phyloP scores from a whole-genome alignment of 208 protist species.

The Acanthamoeba sp. region DNA sequence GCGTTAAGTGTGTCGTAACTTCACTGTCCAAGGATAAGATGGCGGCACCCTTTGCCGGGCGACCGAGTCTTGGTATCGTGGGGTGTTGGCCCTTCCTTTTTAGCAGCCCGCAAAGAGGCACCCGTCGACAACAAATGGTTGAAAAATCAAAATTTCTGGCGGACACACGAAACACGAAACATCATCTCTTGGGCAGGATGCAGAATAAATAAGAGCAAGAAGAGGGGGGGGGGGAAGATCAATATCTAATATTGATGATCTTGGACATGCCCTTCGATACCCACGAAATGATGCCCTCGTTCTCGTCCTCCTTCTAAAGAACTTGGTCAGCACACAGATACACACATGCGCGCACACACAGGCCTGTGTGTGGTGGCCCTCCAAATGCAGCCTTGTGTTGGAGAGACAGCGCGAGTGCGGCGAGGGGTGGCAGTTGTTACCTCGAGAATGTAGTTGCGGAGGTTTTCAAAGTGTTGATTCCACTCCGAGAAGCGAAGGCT shows the following conservation, averaged over 20 bases:
- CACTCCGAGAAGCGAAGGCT: neutral
- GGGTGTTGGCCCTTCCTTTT: too few species aligned
- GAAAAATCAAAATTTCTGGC: too few species aligned
- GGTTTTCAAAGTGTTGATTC: neutral
- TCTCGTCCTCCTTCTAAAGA: slow-evolving; percentile 13
- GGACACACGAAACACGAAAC: too few species aligned
- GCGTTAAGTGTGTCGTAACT: too few species aligned
- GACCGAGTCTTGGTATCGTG: too few species aligned
- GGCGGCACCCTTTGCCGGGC: too few species aligned
- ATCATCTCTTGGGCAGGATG: too few species aligned
- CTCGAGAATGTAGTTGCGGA: neutral
- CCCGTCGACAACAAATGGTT: too few species aligned
- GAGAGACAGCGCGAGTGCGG: too few species aligned
- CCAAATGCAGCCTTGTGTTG: too few species aligned
- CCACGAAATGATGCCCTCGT: slow-evolving; percentile 8
- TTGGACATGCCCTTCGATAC: neutral
- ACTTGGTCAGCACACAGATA: neutral
- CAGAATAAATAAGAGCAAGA: neutral
- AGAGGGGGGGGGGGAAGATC: neutral
- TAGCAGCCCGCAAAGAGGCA: too few species aligned
- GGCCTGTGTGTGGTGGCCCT: neutral
- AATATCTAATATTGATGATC: slow-evolving; percentile 23
- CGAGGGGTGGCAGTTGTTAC: neutral
- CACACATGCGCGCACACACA: neutral
- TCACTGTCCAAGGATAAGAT: too few species aligned